Evolutionary conservation across 352 stramenopile genomes (phyloP), one percentile per base, ranked within the genome.

Genomic region (Globisporangium cederbergense): DNA sequence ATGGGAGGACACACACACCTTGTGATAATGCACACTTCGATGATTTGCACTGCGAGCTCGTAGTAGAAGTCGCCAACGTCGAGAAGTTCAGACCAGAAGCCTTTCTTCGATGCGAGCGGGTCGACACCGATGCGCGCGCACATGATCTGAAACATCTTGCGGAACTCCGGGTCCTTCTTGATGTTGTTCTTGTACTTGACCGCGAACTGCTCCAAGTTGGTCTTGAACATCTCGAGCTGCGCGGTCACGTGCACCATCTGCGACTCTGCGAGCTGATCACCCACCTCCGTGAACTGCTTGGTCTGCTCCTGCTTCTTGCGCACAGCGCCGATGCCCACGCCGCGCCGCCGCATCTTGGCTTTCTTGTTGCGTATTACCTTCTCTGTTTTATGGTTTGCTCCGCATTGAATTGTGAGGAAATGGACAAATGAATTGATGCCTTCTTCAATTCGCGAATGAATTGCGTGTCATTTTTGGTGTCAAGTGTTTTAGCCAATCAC

Each of bases 31-130:
- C 97, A 98, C 38, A 99, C 90, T 70, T 99, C 96, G 42, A 98
- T 97, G 65, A 99, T 98, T 75, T 99, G 98, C 28, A 99, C 95
- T 5, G 94, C 92, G n/a, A 99, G 78, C 71, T 99, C 97, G 76
- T 99, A 99, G 82, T 99, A 99, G 73, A 99, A 99, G 64, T 99
- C 96, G 11, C 97, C 97, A 47, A 99, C 95, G 25, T 98, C 97
- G 11, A 99, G 83, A 20, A 98, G 68, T 71, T 97, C 89, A 14
- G 88, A 96, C 98, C 97, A 99, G 69, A 99, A 99, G 2, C 93
- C 95, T 69, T 99, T 99, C 74, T 98, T 97, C 4, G 94, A 98
- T 1, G 94, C 91, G 8, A 99, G 78, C 2, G 97, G 97, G 76
- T 99, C 98, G 10, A 99, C 95, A 20, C 97, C 97, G 62, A 99